These are phyloP conservation scores for Penicillium fuscoglaucum DNA, from an alignment of 2,329 filamentous ascomycete genomes.

Conservation along the genomic window DNA sequence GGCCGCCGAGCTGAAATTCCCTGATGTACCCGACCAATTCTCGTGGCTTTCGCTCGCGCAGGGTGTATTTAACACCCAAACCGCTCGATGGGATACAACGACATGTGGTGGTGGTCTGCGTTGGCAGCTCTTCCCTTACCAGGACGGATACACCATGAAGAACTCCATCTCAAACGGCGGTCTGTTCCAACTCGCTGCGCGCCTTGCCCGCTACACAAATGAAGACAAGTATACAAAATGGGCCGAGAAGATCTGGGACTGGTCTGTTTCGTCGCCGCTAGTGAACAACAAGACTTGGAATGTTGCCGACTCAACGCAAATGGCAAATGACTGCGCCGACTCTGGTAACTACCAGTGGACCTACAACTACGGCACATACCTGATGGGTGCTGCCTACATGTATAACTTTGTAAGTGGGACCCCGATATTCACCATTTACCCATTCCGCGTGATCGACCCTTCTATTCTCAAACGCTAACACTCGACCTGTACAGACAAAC, in stretches of 20 bases:
- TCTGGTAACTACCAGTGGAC: constrained; percentile 66
- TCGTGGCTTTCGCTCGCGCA: constrained; percentile 60
- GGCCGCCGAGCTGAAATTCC: constrained; percentile 65
- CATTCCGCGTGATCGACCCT: background rate
- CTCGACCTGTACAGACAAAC: constrained; percentile 43
- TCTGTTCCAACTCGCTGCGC: constrained; percentile 79
- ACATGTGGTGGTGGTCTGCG: constrained; percentile 70
- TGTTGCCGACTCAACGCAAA: constrained; percentile 65
- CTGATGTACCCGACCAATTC: constrained; percentile 52
- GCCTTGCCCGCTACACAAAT: constrained; percentile 65
- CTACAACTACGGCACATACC: constrained; percentile 63
- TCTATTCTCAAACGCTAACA: background rate
- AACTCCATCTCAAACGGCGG: constrained; percentile 78
- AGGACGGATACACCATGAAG: constrained; percentile 80
- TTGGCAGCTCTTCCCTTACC: constrained; percentile 79
- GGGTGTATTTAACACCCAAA: constrained; percentile 72
- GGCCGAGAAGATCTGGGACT: constrained; percentile 64
- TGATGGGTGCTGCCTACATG: constrained; percentile 65
- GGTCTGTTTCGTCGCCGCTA: constrained; percentile 57
- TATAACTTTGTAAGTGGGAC: constrained; percentile 58
- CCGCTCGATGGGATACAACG: constrained; percentile 66
- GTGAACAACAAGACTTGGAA: constrained; percentile 61
- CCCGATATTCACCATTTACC: too few relatives aligned
- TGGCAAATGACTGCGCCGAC: constrained; percentile 55
- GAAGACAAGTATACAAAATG: constrained; percentile 65